Conservation (phyloP, 176 grass and related monocot species). For the Aegilops sharonensis region DNA sequence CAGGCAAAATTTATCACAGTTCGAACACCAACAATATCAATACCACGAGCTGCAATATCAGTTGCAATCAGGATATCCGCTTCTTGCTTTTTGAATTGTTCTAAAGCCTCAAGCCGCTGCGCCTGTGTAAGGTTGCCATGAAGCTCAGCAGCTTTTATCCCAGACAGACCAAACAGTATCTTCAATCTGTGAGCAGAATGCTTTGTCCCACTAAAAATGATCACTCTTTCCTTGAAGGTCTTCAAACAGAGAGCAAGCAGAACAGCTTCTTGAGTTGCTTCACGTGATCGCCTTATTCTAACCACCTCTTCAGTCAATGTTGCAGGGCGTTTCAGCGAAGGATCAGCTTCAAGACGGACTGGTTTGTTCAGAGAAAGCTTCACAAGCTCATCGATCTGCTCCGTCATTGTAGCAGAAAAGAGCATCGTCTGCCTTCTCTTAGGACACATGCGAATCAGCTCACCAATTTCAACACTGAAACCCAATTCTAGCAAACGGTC, state of each 20-base stretch:
- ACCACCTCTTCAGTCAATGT: constrained; percentile 89
- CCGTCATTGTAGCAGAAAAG: constrained; percentile 97
- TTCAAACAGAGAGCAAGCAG: constrained; percentile 94
- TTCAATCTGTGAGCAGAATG: constrained; percentile 90
- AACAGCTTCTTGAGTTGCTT: constrained; percentile 94
- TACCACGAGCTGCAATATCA: constrained; percentile 96
- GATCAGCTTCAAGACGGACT: constrained; percentile 86
- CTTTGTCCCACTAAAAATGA: constrained; percentile 96
- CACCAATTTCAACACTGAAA: constrained; percentile 94
- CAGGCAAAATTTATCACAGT: constrained; percentile 97
- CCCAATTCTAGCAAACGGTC: constrained; percentile 92
- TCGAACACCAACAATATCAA: constrained; percentile 92
- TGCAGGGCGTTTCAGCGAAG: constrained; percentile 71
- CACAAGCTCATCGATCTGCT: constrained; percentile 78
- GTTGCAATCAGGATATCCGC: constrained; percentile 89
- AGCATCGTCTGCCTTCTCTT: constrained; percentile 92
- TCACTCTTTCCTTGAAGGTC: constrained; percentile 86
- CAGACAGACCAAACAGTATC: constrained; percentile 94
- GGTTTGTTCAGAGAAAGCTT: constrained; percentile 94
- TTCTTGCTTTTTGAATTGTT: constrained; percentile 94
- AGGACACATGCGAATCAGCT: constrained; percentile 89
- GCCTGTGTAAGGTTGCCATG: constrained; percentile 99
- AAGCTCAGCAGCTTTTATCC: constrained; percentile 95
- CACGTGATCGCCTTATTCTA: constrained; percentile 78
- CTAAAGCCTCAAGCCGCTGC: constrained; percentile 93